Conservation (phyloP, 805 yeast species). For the Candida railenensis region DNA sequence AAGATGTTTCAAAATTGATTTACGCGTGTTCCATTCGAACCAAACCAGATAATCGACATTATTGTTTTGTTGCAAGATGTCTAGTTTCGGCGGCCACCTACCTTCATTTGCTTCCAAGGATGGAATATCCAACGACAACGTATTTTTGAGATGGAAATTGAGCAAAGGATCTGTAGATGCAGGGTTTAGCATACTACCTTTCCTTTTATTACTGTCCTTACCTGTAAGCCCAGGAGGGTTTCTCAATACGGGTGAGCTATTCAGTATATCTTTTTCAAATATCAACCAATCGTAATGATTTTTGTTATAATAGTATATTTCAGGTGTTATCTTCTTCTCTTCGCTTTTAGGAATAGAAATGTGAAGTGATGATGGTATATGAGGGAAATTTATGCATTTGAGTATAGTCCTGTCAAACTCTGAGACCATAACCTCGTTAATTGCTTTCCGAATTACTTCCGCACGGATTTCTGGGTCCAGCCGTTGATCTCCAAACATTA, state of each 20-base stretch:
- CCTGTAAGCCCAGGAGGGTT: no score
- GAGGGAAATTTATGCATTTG: constrained; percentile 16
- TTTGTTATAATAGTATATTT: constrained; percentile 14
- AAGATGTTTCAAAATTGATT: neutral
- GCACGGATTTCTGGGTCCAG: constrained; percentile 5
- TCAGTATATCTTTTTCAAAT: constrained; percentile 8
- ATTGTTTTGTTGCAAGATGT: neutral
- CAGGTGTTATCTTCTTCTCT: constrained; percentile 3
- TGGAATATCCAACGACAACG: neutral
- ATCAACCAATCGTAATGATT: constrained; percentile 14
- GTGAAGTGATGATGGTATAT: constrained; percentile 14
- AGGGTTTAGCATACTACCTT: neutral
- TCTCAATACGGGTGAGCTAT: no score
- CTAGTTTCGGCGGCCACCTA: no score
- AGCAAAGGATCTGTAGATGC: constrained; percentile 1
- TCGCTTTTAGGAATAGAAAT: no score
- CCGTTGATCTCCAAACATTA: constrained; percentile 16
- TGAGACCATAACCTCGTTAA: constrained; percentile 24
- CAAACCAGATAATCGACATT: constrained; percentile 1
- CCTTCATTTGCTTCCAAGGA: neutral
- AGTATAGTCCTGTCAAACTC: constrained; percentile 14
- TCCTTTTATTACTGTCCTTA: neutral
- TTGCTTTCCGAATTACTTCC: constrained; percentile 2
- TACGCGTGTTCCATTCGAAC: constrained; percentile 1
- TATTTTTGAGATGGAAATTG: neutral